A percentile compares a stretch with the other conserved stretches of the same genome.
phyloP scores from a whole-genome alignment of 2,329 filamentous ascomycete species.

The Aspergillus eucalypticola region DNA sequence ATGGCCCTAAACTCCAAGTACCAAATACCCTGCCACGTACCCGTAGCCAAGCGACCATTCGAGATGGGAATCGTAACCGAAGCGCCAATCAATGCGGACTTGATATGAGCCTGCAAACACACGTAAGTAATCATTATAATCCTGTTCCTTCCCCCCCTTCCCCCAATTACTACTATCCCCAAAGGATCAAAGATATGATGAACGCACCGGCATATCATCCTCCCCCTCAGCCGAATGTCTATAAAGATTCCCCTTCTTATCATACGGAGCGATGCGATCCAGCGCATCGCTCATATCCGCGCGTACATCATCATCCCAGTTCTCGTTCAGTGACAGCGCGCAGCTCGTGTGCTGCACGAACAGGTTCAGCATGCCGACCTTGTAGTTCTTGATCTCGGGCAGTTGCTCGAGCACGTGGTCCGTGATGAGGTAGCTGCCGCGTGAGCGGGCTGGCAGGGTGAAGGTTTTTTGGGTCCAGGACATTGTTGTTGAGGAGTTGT shows the following conservation, averaged over 20 bases:
- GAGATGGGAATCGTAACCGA: constrained; percentile 89
- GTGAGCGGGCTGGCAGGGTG: constrained; percentile 70
- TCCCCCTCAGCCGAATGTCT: constrained; percentile 80
- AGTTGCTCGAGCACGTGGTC: constrained; percentile 69
- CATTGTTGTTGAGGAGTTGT: constrained; percentile 38
- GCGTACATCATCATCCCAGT: constrained; percentile 81
- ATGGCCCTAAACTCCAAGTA: constrained; percentile 82
- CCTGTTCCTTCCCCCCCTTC: too few species aligned
- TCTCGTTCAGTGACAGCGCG: constrained; percentile 90
- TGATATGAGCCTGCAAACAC: constrained; percentile 74
- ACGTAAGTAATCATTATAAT: neutral
- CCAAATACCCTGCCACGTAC: constrained; percentile 75
- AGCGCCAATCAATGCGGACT: constrained; percentile 83
- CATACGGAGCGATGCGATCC: constrained; percentile 84
- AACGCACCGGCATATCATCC: constrained; percentile 89
- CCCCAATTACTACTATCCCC: too few species aligned
- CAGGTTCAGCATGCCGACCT: constrained; percentile 80
- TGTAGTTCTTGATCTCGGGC: constrained; percentile 80
- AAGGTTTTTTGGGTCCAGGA: constrained; percentile 85
- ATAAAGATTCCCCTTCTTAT: constrained; percentile 74
- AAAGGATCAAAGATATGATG: neutral
- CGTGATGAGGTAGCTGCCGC: constrained; percentile 89
- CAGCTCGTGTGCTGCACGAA: constrained; percentile 96
- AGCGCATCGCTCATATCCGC: constrained; percentile 92
- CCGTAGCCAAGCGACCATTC: constrained; percentile 72